Conservation (phyloP, 441 rosid species). For the Gossypium schwendimanii region DNA sequence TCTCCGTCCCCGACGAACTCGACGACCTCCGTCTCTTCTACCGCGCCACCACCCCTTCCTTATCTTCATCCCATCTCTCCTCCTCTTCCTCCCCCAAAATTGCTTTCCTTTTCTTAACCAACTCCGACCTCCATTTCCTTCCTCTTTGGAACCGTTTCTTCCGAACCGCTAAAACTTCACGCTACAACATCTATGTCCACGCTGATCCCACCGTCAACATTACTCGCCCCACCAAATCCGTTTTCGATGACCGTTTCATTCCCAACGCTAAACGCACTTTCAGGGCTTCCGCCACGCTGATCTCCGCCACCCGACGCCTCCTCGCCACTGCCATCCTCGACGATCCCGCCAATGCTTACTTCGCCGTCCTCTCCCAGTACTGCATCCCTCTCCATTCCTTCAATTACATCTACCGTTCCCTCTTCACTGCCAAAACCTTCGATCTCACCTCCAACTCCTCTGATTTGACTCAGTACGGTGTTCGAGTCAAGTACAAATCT, state of each 20-base stretch:
- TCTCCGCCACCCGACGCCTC: conserved; percentile 86
- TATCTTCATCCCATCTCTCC: conserved; percentile 48
- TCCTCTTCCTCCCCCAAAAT: conserved; percentile 43
- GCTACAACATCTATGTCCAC: conserved; percentile 76
- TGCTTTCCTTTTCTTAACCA: conserved; percentile 82
- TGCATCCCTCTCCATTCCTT: conserved; percentile 84
- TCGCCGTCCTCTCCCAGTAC: conserved; percentile 76
- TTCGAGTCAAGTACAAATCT: conserved; percentile 36
- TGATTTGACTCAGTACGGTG: conserved; percentile 26
- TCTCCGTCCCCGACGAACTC: conserved; percentile 55
- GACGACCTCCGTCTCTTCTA: conserved; percentile 55
- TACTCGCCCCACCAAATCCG: conserved; percentile 35
- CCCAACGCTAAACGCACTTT: conserved; percentile 52
- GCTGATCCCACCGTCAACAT: conserved; percentile 73
- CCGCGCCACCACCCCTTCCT: conserved; percentile 39
- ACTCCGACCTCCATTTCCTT: conserved; percentile 69
- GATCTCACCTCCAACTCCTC: conserved; percentile 31
- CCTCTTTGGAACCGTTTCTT: conserved; percentile 75
- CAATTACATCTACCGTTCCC: conserved; percentile 50
- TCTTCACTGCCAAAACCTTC: conserved; percentile 32
- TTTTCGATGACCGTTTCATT: conserved; percentile 47
- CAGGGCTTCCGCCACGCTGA: conserved; percentile 80
- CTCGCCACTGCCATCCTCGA: conserved; percentile 81
- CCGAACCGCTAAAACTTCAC: conserved; percentile 20
- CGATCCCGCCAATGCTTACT: conserved; percentile 73